phyloP scores from a whole-genome alignment of 2,329 filamentous ascomycete genomes.

The Ophiosphaerella korrae region DNA sequence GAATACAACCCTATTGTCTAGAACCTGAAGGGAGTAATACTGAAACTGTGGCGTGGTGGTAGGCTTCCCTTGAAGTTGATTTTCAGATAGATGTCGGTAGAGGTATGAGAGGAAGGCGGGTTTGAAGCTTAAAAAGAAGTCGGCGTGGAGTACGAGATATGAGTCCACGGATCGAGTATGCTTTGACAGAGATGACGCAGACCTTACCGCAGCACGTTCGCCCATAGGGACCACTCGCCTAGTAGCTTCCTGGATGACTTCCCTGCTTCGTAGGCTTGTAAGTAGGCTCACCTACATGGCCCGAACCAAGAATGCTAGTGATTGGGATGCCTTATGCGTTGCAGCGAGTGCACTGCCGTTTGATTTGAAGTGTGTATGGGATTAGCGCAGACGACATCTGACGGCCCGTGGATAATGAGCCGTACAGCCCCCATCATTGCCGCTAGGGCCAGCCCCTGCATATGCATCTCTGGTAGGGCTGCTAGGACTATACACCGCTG shows the following conservation, averaged over 20 bases:
- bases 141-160: constrained; percentile 1
- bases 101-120: background rate
- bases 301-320: constrained; percentile 11
- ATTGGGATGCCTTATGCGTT: constrained; percentile 27
- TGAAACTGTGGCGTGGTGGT: background rate
- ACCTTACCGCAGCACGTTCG: constrained; percentile 8
- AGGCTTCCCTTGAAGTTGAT: background rate
- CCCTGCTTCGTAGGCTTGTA: constrained; percentile 18
- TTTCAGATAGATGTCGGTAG: background rate
- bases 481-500: constrained; percentile 35
- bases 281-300: constrained; percentile 17
- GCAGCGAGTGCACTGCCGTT: constrained; percentile 29
- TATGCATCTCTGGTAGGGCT: constrained; percentile 25
- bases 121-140: background rate
- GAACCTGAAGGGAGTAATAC: no score
- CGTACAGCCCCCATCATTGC: constrained; percentile 23
- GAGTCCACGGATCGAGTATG: background rate
- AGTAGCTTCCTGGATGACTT: constrained; percentile 19
- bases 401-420: constrained; percentile 21
- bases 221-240: constrained; percentile 6
- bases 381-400: constrained; percentile 15
- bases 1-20: no score
- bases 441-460: constrained; percentile 21
- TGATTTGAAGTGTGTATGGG: constrained; percentile 20
- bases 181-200: background rate